Conservation (phyloP, 345 rosid species). For the Laguncularia racemosa region DNA sequence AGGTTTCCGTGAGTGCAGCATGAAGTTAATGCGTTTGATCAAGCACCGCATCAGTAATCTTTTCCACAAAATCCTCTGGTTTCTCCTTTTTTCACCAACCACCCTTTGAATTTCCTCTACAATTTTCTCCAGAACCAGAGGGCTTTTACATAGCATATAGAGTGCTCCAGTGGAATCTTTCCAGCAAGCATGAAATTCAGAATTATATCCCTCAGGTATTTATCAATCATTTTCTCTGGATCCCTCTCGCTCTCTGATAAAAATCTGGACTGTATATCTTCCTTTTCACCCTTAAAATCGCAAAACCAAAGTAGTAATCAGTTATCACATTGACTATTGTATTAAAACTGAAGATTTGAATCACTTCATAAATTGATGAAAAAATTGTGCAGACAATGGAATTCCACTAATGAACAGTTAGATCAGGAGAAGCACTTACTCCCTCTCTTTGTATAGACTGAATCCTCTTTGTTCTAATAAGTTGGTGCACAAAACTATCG, state of each 20-base stretch:
- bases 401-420: no score
- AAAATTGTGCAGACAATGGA: neutral
- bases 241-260: conserved; percentile 48
- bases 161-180: conserved; percentile 49
- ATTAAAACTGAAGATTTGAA: neutral
- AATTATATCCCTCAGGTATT: conserved; percentile 59
- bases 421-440: conserved; percentile 20
- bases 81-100: conserved; percentile 18
- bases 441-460: conserved; percentile 14
- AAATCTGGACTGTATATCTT: conserved; percentile 63
- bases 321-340: neutral
- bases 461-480: conserved; percentile 42
- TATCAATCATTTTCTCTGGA: conserved; percentile 50
- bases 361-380: neutral
- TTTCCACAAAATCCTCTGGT: conserved; percentile 28
- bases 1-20: conserved; percentile 67
- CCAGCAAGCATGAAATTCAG: conserved; percentile 67
- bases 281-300: conserved; percentile 35
- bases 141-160: conserved; percentile 70
- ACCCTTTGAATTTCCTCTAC: conserved; percentile 43
- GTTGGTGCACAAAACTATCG: conserved; percentile 38
- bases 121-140: conserved; percentile 57
- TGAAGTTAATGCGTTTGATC: conserved; percentile 74
- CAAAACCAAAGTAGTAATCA: neutral
- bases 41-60: conserved; percentile 32